Evolutionary conservation across 2,329 filamentous ascomycete genomes (phyloP), one percentile per base, ranked within the genome.

Genomic region (Alternaria novae-zelandiae): DNA sequence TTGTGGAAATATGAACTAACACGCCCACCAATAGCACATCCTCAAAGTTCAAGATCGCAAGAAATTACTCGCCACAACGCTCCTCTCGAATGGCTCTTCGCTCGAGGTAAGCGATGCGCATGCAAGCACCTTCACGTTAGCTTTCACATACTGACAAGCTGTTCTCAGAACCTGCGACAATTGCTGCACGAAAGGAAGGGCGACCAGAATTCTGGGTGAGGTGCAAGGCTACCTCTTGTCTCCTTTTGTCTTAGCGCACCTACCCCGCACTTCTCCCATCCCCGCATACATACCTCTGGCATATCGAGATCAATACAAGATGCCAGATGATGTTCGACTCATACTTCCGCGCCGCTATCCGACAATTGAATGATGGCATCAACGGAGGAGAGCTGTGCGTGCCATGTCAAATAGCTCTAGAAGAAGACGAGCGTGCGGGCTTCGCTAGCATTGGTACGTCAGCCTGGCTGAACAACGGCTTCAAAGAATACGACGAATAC

Each of bases 1-100:
- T 13, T 17, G n/a, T 17, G n/a, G 15, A 8, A 43, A 28, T 5
- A 0, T 17, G 17, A 45, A 44, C 54, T 56, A 5, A 56, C n/a
- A 4, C 3, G 5, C 5, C 2, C 26, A 46, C 9, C 41, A 3
- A 46, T 30, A 56, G 54, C 54, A 56, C 54, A 56, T 56, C 5
- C 54, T 56, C 41, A 5, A 56, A 44, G 54, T 56, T 9, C 54
- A 56, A 46, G 54, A 56, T 56, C 54, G 54, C 21, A 56, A 56
- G 25, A 56, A 56, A 8, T 12, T 56, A 7, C 41, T 56, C 41
- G 54, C 54, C 12, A 56, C 54, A 2, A 56, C 54, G 5, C n/a
- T 56, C 5, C 17, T 56, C n/a, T 56, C 41, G 7, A 56, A 43
- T 6, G 25, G 54, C 0, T 44, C 21, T 12, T 46, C 54, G 5